These are phyloP conservation scores for Copromyces sp. DNA, from an alignment of 495 filamentous ascomycete species.

Conservation along the genomic window DNA sequence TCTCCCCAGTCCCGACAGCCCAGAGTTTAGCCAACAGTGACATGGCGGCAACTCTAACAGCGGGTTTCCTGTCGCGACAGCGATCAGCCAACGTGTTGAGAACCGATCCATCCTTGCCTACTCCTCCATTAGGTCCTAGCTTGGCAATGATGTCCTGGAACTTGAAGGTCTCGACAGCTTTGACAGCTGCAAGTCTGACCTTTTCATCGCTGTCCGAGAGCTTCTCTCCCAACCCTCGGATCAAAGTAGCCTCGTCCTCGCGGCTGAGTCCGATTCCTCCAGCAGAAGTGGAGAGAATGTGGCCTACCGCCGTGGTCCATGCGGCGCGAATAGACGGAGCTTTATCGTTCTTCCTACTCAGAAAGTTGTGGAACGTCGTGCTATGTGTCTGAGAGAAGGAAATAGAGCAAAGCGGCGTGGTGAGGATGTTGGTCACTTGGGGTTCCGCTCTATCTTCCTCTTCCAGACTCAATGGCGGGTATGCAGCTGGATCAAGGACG, in stretches of 20 bases:
- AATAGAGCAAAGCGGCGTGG: constrained; percentile 68
- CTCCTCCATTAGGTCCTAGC: constrained; percentile 61
- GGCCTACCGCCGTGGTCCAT: constrained; percentile 76
- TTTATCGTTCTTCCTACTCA: constrained; percentile 79
- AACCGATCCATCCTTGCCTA: constrained; percentile 57
- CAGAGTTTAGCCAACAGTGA: constrained; percentile 73
- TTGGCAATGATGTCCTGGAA: constrained; percentile 72
- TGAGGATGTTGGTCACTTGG: constrained; percentile 50
- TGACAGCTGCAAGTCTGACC: constrained; percentile 78
- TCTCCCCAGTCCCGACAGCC: constrained; percentile 81
- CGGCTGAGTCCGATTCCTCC: constrained; percentile 75
- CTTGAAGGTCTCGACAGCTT: constrained; percentile 64
- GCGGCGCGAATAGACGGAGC: constrained; percentile 65
- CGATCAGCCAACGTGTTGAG: constrained; percentile 76
- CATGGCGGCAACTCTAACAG: constrained; percentile 79
- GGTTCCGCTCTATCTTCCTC: constrained; percentile 39
- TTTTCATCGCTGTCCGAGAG: constrained; percentile 82
- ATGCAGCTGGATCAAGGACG: constrained; percentile 65
- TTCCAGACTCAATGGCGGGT: constrained; percentile 62
- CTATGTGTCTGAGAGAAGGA: constrained; percentile 73
- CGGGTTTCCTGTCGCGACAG: constrained; percentile 73
- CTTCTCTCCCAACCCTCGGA: constrained; percentile 65
- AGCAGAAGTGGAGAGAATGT: constrained; percentile 71
- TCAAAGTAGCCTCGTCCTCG: constrained; percentile 61
- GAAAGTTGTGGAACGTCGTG: constrained; percentile 68